Base-by-base conservation (phyloP, 305 asterid genomes). In the Stenogyne calaminthoides region DNA sequence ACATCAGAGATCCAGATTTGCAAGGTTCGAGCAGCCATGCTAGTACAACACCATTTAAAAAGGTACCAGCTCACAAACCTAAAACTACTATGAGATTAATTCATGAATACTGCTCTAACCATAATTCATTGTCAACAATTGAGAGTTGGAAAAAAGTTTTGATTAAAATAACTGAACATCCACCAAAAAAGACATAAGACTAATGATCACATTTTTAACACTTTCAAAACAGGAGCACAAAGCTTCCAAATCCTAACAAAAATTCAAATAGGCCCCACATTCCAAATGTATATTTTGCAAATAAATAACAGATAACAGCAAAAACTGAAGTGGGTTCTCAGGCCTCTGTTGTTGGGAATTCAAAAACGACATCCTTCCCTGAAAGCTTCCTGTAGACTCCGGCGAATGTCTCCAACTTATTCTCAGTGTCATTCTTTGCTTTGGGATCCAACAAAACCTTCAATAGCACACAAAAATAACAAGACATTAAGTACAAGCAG, bases 331-430 rank as follows among this genome's bases (percentile, higher is more conserved):
- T 12, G 40, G 22, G 4, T 25, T 32, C 32, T 87, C 64, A 87
- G 9, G 89, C 78, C 58, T 87, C 89, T 11, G 81, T 51, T 5
- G 54, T 47, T 0, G 91, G 89, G 59, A 73, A 86, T 49, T 86
- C 91, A 64, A 86, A 86, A 59, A 84, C 88, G 0, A 86, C 87
- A 3, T 87, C 91, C 73, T 78, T 87, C 39, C 91, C 91, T 0
- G 89, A 84, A 62, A 87, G 92, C 87, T 84, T 87, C 82, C 88
- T 81, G 84, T 85, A 87, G 52, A 87, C 92, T 49, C 89, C 87
- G 1, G 89, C 77, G 67, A 87, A 87, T 0, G 92, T 87, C 75
- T 87, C 92, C 7, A 87, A 78, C 79, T 87, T 87, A 62, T 71
- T 83, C 79, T 85, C 92, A 0, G 88, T 78, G 78, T 87, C 92